Conservation (phyloP, 768 basidiomycete species). For the Amanita thiersii region DNA sequence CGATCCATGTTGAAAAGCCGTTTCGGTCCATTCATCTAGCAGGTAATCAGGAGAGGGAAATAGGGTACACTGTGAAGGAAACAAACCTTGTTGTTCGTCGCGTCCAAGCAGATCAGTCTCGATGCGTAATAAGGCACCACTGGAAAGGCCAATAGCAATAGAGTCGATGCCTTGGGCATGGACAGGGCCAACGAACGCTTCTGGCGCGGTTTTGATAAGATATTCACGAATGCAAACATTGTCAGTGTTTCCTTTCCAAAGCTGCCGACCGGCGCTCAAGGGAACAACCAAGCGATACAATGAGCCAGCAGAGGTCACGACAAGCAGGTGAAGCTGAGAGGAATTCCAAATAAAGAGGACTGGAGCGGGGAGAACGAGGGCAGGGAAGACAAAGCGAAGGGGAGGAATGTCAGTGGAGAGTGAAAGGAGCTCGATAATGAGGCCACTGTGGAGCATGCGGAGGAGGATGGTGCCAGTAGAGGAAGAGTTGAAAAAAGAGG, state of each 20-base stretch:
- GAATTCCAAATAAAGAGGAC: slow-evolving; percentile 50
- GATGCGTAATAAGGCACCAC: slow-evolving; percentile 60
- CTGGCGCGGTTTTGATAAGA: slow-evolving; percentile 45
- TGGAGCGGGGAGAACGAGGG: slow-evolving; percentile 55
- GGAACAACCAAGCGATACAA: slow-evolving; percentile 70
- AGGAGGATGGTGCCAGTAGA: slow-evolving; percentile 59
- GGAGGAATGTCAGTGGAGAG: slow-evolving; percentile 56
- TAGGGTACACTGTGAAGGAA: slow-evolving; percentile 8
- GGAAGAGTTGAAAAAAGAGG: slow-evolving; percentile 47
- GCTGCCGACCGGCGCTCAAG: slow-evolving; percentile 35
- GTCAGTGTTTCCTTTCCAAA: slow-evolving; percentile 50
- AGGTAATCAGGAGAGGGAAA: slow-evolving; percentile 9
- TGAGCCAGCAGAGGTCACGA: slow-evolving; percentile 58
- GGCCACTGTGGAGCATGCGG: slow-evolving; percentile 66
- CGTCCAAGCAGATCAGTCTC: slow-evolving; percentile 54
- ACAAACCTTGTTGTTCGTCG: slow-evolving; percentile 51
- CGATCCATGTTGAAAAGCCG: slow-evolving; percentile 52
- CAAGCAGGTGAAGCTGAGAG: slow-evolving; percentile 60
- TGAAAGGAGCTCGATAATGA: slow-evolving; percentile 73
- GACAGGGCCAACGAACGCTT: slow-evolving; percentile 37
- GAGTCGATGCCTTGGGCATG: slow-evolving; percentile 62
- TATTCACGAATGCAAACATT: slow-evolving; percentile 63
- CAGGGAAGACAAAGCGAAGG: slow-evolving; percentile 74
- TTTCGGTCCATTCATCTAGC: slow-evolving; percentile 68
- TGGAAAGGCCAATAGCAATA: slow-evolving; percentile 51